Base-by-base conservation (phyloP, 768 basidiomycete genomes). In the Macrolepiota albuminosa region DNA sequence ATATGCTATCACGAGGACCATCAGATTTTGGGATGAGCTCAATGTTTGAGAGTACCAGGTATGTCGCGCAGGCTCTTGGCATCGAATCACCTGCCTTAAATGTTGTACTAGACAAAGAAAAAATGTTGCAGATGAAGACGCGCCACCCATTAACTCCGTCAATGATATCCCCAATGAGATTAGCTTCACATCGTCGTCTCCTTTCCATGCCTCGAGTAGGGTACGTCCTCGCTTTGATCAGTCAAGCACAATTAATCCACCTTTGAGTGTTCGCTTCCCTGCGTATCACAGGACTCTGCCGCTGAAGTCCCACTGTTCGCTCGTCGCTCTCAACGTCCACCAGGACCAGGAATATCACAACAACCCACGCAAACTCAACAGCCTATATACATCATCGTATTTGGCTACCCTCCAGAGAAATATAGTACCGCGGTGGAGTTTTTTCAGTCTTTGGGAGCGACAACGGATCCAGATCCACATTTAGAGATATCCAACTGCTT, bases 341-440 rank as follows among this genome's bases (percentile, higher is more conserved):
- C 67, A 42, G 57, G 75, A 60, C 70, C 67, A 42, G 57, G 75
- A 34, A 46, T 70, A 50, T 59, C 72, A n/a, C 61, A 57, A 26
- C 61, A 54, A 39, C 58, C 61, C 14, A 49, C 70, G 45, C 60
- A 75, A 6, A 52, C 73, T 11, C 80, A 83, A 31, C 76, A 81
- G 3, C 69, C 59, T 2, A 56, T 82, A 33, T 88, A 87, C 66
- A 78, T 95, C 39, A 78, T 93, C 67, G 85, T 95, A 54, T 95
- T 93, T 61, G 93, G 93, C n/a, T 95, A 93, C 69, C 92, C 93
- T 6, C 76, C 84, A 36, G 89, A 93, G 71, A 86, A 86, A 67
- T 89, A 88, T 70, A 84, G 81, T 55, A 68, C 85, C 16, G 85
- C 88, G 0, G 84, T 83, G 16, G 88, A 89, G 66, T 89, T 89